Percentiles rank a stretch among this genome's conserved stretches.
Conservation (phyloP, 2,329 filamentous ascomycete genomes). For the Fusarium sp. region DNA sequence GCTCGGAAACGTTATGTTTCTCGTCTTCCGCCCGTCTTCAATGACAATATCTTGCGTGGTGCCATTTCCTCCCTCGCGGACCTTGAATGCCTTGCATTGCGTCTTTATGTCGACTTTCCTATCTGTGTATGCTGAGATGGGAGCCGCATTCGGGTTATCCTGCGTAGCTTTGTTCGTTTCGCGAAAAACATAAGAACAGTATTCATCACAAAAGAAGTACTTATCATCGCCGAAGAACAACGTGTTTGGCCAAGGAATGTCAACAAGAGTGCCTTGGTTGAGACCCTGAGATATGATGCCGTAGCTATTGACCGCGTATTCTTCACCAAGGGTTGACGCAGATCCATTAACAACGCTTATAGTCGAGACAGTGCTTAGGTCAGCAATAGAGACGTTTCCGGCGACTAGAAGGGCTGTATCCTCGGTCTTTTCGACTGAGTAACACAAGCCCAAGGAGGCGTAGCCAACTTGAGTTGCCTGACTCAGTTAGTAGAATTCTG, state of each 20-base stretch:
- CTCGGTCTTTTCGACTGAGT: conserved; percentile 54
- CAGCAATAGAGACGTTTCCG: conserved; percentile 51
- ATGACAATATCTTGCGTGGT: conserved; percentile 1
- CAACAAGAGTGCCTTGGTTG: conserved; percentile 17
- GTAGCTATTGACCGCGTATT: conserved; percentile 57
- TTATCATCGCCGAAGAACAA: conserved; percentile 45
- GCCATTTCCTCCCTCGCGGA: conserved; percentile 14
- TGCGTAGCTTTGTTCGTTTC: conserved; percentile 41
- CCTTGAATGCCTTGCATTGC: conserved; percentile 8
- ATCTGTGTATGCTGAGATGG: background rate
- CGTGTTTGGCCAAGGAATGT: conserved; percentile 43
- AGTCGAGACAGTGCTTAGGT: conserved; percentile 51
- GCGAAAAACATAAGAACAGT: conserved; percentile 52
- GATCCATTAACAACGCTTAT: conserved; percentile 44
- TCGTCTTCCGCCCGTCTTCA: background rate
- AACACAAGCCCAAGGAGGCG: conserved; percentile 56
- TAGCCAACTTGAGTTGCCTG: conserved; percentile 57
- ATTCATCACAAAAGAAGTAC: conserved; percentile 49
- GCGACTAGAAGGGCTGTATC: conserved; percentile 45
- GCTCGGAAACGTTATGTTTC: background rate
- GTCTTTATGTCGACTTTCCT: conserved; percentile 8
- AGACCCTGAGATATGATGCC: conserved; percentile 51
- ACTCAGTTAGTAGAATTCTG: background rate
- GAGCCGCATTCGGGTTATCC: background rate
- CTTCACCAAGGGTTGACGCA: conserved; percentile 19